These are phyloP conservation scores for Brassica nigra DNA, from an alignment of 345 rosid genomes.

Conservation along the genomic window DNA sequence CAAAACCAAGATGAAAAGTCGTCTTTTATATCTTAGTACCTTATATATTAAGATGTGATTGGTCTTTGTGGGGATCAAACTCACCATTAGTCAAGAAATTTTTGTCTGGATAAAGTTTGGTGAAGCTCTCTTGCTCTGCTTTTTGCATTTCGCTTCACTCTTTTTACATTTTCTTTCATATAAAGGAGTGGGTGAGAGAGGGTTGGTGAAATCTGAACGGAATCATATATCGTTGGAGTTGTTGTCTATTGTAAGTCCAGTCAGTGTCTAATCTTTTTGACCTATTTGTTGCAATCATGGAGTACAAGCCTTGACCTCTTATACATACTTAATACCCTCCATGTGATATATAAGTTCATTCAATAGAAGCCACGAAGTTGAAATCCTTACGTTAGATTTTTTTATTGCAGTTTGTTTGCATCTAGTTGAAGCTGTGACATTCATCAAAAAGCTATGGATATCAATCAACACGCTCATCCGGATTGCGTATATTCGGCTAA, in stretches of 20 bases:
- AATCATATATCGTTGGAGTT: constrained; percentile 31
- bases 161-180: constrained; percentile 1
- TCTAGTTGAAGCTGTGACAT: neutral
- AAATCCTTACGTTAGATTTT: too few species aligned
- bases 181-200: constrained; percentile 28
- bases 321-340: too few species aligned
- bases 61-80: constrained; percentile 25
- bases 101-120: constrained; percentile 27
- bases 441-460: constrained; percentile 28
- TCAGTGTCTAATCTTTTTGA: constrained; percentile 16
- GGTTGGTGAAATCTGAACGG: constrained; percentile 40
- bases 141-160: constrained; percentile 20
- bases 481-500: constrained; percentile 39
- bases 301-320: constrained; percentile 21
- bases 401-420: constrained; percentile 15
- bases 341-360: constrained; percentile 28
- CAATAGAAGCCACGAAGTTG: neutral
- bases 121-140: constrained; percentile 1
- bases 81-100: constrained; percentile 5
- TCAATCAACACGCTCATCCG: constrained; percentile 34
- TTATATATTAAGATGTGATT: neutral
- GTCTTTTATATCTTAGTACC: constrained; percentile 10
- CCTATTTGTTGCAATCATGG: constrained; percentile 21
- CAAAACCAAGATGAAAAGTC: neutral
- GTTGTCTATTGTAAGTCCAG: constrained; percentile 7